These are phyloP conservation scores for Lenwebbia sp. DNA, from an alignment of 345 rosid genomes.

Conservation along the genomic window DNA sequence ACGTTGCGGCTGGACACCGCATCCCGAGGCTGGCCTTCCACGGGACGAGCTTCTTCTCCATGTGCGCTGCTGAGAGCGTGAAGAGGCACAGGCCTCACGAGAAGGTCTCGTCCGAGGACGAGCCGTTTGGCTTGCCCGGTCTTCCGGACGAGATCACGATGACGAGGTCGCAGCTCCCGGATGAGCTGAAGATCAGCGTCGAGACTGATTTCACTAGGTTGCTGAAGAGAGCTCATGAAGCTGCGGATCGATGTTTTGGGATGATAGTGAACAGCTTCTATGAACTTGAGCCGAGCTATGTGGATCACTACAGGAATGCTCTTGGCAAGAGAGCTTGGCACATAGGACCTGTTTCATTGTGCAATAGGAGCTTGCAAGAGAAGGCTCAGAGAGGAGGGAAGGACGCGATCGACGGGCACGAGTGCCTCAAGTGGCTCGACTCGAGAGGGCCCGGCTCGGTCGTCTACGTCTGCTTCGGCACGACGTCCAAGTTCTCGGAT, in stretches of 20 bases:
- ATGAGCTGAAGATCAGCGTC: neutral
- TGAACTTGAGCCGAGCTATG: constrained; percentile 11
- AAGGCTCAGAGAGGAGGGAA: constrained; percentile 16
- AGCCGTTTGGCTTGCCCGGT: constrained; percentile 32
- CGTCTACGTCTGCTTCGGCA: constrained; percentile 37
- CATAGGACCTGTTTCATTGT: constrained; percentile 7
- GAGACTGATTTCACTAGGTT: neutral
- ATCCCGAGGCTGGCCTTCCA: constrained; percentile 48
- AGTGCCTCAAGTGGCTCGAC: constrained; percentile 32
- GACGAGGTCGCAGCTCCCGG: constrained; percentile 23
- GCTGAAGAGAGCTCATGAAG: neutral
- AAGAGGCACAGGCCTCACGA: constrained; percentile 26
- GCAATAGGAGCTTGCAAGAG: neutral
- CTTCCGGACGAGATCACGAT: constrained; percentile 33
- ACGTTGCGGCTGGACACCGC: constrained; percentile 25
- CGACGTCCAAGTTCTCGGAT: constrained; percentile 9
- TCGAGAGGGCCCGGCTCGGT: constrained; percentile 22
- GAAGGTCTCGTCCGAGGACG: constrained; percentile 20
- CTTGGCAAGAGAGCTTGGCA: constrained; percentile 2
- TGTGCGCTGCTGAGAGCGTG: constrained; percentile 17
- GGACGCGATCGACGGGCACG: constrained; percentile 14
- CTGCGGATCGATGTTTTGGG: neutral
- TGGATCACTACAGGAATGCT: constrained; percentile 1
- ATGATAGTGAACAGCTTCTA: constrained; percentile 6
- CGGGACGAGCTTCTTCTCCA: constrained; percentile 37